A percentile compares a stretch with the other conserved stretches of the same genome.
Conservation (phyloP, 805 yeast genomes). For the Lipomyces mesembrius region DNA sequence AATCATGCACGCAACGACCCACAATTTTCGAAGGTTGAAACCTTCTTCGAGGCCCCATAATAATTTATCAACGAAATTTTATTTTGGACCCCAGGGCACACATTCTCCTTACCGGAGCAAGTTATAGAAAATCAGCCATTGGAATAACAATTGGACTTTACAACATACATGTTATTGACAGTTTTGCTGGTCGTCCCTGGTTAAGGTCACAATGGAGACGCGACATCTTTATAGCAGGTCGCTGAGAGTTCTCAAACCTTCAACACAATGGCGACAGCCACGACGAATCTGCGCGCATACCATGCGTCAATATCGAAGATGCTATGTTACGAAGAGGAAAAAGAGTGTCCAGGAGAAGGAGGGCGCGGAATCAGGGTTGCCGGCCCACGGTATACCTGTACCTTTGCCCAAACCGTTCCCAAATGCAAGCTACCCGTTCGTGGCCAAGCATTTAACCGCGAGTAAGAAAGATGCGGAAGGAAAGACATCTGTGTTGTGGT, state of each 20-base stretch:
- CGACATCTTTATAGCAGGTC: not conserved
- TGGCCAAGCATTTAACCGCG: not conserved
- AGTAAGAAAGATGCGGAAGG: not conserved
- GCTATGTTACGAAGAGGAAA: not conserved
- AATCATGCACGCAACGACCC: not conserved
- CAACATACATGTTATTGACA: not conserved
- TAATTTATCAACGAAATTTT: not conserved
- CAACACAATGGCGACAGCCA: not conserved
- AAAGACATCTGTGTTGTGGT: not conserved
- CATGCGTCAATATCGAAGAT: not conserved
- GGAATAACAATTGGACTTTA: not conserved
- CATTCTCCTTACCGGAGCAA: not conserved
- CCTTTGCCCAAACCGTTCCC: slow-evolving; percentile 13
- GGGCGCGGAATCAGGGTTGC: slow-evolving; percentile 4
- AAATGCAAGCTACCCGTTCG: slow-evolving; percentile 7
- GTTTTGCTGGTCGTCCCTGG: not conserved
- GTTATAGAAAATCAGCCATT: not conserved
- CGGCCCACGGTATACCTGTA: slow-evolving; percentile 4
- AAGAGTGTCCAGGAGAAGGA: not conserved
- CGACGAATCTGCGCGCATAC: not conserved
- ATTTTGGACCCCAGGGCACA: not conserved
- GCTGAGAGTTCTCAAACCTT: not conserved
- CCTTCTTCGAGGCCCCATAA: not conserved
- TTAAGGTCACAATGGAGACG: not conserved
- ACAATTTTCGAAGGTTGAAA: not conserved